Evolutionary conservation across 345 rosid species (phyloP).

Genomic region (Microcos paniculata): DNA sequence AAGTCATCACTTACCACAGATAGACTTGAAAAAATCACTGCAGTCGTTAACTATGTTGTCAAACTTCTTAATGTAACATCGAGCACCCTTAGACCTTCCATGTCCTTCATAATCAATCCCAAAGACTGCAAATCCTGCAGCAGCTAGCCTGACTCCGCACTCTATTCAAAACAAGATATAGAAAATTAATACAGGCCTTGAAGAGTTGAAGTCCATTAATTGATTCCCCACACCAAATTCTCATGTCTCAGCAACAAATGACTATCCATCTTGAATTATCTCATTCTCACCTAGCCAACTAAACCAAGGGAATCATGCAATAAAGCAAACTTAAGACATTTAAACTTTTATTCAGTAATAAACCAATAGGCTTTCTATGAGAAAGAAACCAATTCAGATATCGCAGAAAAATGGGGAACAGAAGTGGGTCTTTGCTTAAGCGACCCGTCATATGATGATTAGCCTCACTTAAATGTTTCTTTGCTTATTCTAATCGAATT

Average conservation of each 20-base stretch:
- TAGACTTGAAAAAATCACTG: slow-evolving; percentile 62
- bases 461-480: not conserved
- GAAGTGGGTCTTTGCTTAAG: not conserved
- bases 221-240: not conserved
- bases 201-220: not conserved
- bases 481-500: not conserved
- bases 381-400: not conserved
- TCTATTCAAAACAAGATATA: slow-evolving; percentile 38
- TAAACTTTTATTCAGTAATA: not conserved
- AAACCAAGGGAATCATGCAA: not conserved
- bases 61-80: slow-evolving; percentile 93
- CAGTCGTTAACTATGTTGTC: slow-evolving; percentile 69
- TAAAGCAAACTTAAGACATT: not conserved
- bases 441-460: not conserved
- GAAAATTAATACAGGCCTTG: not conserved
- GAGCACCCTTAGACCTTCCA: slow-evolving; percentile 80
- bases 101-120: slow-evolving; percentile 95
- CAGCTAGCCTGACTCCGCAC: slow-evolving; percentile 81
- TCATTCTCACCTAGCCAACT: not conserved
- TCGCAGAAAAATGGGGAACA: not conserved
- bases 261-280: not conserved
- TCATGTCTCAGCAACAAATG: not conserved
- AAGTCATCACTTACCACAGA: slow-evolving; percentile 50
- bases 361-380: not conserved
- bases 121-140: slow-evolving; percentile 73